Percentiles rank a stretch among this genome's conserved stretches.
phyloP scores from a whole-genome alignment of 371 early-diverging fungal genomes.

The Mucor velutinosus region DNA sequence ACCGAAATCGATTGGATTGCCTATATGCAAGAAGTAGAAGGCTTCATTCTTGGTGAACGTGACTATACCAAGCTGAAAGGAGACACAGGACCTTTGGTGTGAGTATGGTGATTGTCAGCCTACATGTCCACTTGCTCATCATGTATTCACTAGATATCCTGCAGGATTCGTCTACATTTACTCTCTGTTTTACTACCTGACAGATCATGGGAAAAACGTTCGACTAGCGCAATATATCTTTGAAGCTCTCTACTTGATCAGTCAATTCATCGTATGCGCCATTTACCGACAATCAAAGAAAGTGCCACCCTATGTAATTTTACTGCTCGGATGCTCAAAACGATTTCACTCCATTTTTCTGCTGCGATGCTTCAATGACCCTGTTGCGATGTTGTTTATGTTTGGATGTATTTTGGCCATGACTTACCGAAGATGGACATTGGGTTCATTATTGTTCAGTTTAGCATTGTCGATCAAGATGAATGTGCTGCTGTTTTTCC shows the following conservation, averaged over 20 bases:
- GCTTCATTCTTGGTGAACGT: slow-evolving; percentile 77
- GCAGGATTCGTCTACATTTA: slow-evolving; percentile 93
- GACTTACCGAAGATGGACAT: slow-evolving; percentile 50
- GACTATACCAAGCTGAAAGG: slow-evolving; percentile 81
- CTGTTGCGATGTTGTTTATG: slow-evolving; percentile 82
- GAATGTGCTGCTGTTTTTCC: slow-evolving; percentile 90
- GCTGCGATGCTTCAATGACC: slow-evolving; percentile 91
- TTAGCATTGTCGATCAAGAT: slow-evolving; percentile 88
- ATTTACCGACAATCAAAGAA: slow-evolving; percentile 63
- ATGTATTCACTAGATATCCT: slow-evolving; percentile 68
- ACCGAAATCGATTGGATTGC: slow-evolving; percentile 96
- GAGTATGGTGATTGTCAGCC: slow-evolving; percentile 6
- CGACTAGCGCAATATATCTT: slow-evolving; percentile 81
- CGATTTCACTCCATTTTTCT: slow-evolving; percentile 91
- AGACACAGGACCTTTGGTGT: slow-evolving; percentile 95
- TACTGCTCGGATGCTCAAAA: slow-evolving; percentile 70
- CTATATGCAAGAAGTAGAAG: slow-evolving; percentile 91
- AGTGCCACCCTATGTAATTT: slow-evolving; percentile 63
- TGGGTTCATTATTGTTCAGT: slow-evolving; percentile 70
- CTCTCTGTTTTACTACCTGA: slow-evolving; percentile 68
- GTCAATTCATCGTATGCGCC: slow-evolving; percentile 61
- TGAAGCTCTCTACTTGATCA: slow-evolving; percentile 71
- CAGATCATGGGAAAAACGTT: slow-evolving; percentile 69
- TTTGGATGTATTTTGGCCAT: slow-evolving; percentile 67
- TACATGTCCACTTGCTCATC: not conserved